These are phyloP conservation scores for Globisporangium paddicum DNA, from an alignment of 352 stramenopile species.

Conservation along the genomic window DNA sequence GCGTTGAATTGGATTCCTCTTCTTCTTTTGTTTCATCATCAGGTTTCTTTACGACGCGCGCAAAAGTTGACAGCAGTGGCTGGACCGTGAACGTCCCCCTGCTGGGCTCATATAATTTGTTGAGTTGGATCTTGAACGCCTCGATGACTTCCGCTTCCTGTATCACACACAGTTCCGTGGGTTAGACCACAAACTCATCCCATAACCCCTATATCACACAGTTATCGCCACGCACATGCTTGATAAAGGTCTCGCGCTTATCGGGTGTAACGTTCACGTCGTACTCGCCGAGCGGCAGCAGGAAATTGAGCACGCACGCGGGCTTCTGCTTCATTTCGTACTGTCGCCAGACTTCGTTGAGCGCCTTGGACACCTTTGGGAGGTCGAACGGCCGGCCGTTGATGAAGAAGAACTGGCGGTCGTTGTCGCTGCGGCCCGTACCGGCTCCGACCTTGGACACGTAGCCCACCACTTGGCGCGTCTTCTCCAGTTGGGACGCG, in stretches of 20 bases:
- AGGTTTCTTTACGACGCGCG: slow-evolving; percentile 9
- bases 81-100: slow-evolving; percentile 60
- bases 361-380: slow-evolving; percentile 71
- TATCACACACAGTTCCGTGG: not conserved
- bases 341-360: slow-evolving; percentile 92
- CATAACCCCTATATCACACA: not conserved
- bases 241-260: slow-evolving; percentile 94
- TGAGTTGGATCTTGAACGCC: slow-evolving; percentile 50
- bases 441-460: slow-evolving; percentile 67
- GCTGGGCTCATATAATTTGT: slow-evolving; percentile 58
- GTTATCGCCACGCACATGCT: slow-evolving; percentile 32
- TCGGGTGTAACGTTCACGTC: slow-evolving; percentile 98
- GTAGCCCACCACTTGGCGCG: slow-evolving; percentile 50
- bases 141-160: slow-evolving; percentile 55
- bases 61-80: slow-evolving; percentile 41
- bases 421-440: slow-evolving; percentile 77
- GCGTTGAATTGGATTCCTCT: not conserved
- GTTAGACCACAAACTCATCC: not conserved
- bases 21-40: not conserved
- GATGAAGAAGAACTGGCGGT: slow-evolving; percentile 95
- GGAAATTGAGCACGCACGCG: slow-evolving; percentile 91
- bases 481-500: slow-evolving; percentile 15
- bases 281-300: slow-evolving; percentile 83
- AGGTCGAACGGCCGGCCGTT: slow-evolving; percentile 96
- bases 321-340: slow-evolving; percentile 92